These are phyloP conservation scores for Saitozyma sp. DNA, from an alignment of 768 basidiomycete species.

Conservation along the genomic window DNA sequence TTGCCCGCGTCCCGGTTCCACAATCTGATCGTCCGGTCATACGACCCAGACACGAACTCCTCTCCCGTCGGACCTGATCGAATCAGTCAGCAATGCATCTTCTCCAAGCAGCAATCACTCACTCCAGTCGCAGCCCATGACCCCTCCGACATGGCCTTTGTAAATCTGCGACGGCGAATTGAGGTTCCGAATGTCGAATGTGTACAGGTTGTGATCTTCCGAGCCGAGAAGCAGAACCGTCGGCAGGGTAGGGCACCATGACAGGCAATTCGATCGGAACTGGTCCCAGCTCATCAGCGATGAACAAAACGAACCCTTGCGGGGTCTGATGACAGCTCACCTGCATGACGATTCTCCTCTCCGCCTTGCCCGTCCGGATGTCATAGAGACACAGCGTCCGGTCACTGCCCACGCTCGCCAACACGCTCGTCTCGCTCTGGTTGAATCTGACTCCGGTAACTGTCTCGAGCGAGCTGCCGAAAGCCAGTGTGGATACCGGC, in stretches of 20 bases:
- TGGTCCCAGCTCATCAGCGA: conserved; percentile 41
- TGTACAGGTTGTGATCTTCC: conserved; percentile 97
- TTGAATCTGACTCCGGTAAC: conserved; percentile 88
- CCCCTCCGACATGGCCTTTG: conserved; percentile 94
- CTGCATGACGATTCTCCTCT: conserved; percentile 86
- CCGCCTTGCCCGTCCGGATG: conserved; percentile 93
- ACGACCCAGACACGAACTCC: conserved; percentile 93
- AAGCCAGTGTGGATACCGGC: conserved; percentile 80
- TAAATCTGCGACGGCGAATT: conserved; percentile 83
- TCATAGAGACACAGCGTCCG: conserved; percentile 95
- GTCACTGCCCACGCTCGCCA: conserved; percentile 94
- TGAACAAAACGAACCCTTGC: not conserved
- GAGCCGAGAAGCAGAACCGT: conserved; percentile 90
- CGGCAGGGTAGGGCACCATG: conserved; percentile 96
- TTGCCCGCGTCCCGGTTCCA: conserved; percentile 86
- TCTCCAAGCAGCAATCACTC: conserved; percentile 12
- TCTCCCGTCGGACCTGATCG: conserved; percentile 71
- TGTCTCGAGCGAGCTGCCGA: conserved; percentile 83
- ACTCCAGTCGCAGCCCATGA: conserved; percentile 96
- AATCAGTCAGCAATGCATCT: not conserved
- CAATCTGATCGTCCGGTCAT: conserved; percentile 90
- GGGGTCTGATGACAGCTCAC: conserved; percentile 53
- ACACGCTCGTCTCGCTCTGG: conserved; percentile 84
- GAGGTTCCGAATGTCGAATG: conserved; percentile 89
- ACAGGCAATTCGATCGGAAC: conserved; percentile 84